Evolutionary conservation across 305 asterid species (phyloP).

Genomic region (Solanum hybrid): DNA sequence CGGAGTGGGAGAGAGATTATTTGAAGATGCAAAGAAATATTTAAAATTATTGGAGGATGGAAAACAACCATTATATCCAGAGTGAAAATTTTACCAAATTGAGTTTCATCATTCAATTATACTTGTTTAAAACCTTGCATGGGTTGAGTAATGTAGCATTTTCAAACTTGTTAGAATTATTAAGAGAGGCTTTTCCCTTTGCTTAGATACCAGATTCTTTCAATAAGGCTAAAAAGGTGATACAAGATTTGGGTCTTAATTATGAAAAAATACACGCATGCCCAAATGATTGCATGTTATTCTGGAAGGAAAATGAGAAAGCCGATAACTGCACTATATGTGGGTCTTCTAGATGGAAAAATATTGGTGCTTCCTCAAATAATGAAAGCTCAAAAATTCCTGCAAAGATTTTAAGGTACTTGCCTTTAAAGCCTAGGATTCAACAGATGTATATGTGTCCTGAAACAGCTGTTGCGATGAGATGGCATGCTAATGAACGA

Average conservation of each 20-base stretch:
- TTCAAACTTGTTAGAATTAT: background rate
- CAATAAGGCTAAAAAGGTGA: background rate
- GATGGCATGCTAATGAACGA: background rate
- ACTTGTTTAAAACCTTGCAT: background rate
- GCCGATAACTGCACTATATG: background rate
- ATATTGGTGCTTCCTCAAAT: background rate
- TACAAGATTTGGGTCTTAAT: background rate
- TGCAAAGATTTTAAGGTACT: background rate
- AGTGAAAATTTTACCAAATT: background rate
- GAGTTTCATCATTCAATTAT: no score
- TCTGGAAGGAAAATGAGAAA: background rate
- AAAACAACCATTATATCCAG: background rate
- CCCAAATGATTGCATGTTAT: background rate
- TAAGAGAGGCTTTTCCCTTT: background rate
- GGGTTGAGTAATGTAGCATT: background rate
- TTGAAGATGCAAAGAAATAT: background rate
- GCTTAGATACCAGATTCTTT: background rate
- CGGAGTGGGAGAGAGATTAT: background rate
- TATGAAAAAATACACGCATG: background rate
- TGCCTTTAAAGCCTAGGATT: background rate
- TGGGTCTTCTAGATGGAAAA: background rate
- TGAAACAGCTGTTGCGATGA: background rate
- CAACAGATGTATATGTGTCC: background rate
- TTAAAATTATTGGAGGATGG: background rate
- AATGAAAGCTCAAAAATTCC: background rate